These are phyloP conservation scores for Vigna unguiculata DNA, from an alignment of 306 rosid species.

Conservation along the genomic window DNA sequence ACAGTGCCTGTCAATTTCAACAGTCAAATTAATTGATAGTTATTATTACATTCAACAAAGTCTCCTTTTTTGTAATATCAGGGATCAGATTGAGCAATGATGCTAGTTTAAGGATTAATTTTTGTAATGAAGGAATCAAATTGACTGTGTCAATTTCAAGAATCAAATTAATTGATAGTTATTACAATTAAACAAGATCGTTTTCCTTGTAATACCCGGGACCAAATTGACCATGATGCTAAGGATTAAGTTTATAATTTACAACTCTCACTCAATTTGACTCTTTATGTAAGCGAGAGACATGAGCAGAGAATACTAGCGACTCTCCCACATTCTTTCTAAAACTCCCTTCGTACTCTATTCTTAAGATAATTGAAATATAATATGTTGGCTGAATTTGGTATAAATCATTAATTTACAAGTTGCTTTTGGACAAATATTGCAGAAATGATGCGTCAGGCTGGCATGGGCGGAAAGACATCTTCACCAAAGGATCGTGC, in stretches of 20 bases:
- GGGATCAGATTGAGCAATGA: neutral
- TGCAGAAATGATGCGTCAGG: constrained; percentile 99
- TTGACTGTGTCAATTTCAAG: constrained; percentile 5
- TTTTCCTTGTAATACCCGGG: too few species aligned
- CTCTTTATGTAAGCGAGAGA: neutral
- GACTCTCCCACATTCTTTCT: too few species aligned
- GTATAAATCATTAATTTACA: constrained; percentile 10
- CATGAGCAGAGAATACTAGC: too few species aligned
- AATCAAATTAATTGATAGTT: neutral
- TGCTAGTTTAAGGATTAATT: neutral
- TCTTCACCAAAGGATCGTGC: constrained; percentile 93
- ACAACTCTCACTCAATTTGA: neutral
- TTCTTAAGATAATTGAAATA: too few species aligned
- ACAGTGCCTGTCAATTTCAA: too few species aligned
- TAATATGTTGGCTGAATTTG: neutral
- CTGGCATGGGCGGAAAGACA: constrained; percentile 77
- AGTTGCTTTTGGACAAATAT: constrained; percentile 12
- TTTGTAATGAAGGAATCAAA: neutral
- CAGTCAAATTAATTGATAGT: neutral
- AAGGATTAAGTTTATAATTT: neutral
- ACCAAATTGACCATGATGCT: too few species aligned
- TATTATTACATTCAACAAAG: neutral
- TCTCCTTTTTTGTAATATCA: neutral
- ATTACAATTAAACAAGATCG: too few species aligned
- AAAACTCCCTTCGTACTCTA: too few species aligned